Evolutionary conservation across 1,284 basidiomycete genomes (phyloP).

Genomic region (Ceratobasidium sp.): DNA sequence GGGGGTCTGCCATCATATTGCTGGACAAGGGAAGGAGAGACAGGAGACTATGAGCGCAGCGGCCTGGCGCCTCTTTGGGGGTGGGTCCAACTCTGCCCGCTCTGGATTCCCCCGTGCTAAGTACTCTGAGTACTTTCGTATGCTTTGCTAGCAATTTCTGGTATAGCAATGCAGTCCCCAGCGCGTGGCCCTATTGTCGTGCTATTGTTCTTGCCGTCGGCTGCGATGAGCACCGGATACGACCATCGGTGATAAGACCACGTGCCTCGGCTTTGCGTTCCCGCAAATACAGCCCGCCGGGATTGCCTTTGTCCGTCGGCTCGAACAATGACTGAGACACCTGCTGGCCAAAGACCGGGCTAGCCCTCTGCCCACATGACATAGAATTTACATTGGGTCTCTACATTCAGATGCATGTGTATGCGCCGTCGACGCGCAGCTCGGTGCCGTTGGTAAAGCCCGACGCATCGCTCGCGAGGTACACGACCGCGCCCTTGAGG

Average conservation of each 20-base stretch:
- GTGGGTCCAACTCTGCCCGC: background rate
- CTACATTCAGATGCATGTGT: slow-evolving; percentile 69
- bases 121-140: background rate
- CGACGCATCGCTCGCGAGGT: slow-evolving; percentile 86
- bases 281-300: slow-evolving; percentile 31
- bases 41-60: slow-evolving; percentile 7
- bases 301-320: slow-evolving; percentile 28
- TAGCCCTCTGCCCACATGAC: slow-evolving; percentile 9
- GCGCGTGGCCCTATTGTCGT: background rate
- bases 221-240: slow-evolving; percentile 32
- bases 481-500: slow-evolving; percentile 83
- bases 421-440: slow-evolving; percentile 83
- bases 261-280: slow-evolving; percentile 5
- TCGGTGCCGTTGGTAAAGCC: slow-evolving; percentile 89
- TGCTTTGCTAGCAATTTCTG: background rate
- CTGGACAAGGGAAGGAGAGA: slow-evolving; percentile 35
- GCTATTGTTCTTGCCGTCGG: slow-evolving; percentile 26
- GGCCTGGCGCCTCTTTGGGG: slow-evolving; percentile 36
- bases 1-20: slow-evolving; percentile 45
- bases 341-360: background rate
- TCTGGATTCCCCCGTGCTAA: background rate
- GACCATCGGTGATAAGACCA: slow-evolving; percentile 34
- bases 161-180: slow-evolving; percentile 3
- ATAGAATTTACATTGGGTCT: background rate
- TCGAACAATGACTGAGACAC: slow-evolving; percentile 20